These are phyloP conservation scores for Globisporangium iwayamae DNA, from an alignment of 352 stramenopile species.

Conservation along the genomic window DNA sequence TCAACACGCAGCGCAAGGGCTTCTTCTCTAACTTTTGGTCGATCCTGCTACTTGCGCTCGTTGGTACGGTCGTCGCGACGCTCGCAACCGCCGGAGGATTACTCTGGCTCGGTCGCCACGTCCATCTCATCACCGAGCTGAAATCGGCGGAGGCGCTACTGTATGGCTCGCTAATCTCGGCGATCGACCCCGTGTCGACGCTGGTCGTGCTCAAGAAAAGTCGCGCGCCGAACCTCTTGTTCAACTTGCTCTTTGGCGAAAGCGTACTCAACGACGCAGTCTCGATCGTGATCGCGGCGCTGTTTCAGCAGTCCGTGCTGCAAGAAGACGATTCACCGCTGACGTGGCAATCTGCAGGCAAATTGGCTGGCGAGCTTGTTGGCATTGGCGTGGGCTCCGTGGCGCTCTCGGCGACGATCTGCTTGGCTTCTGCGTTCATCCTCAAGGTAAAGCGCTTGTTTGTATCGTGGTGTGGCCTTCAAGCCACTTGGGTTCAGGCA, in stretches of 20 bases:
- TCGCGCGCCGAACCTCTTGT: conserved; percentile 45
- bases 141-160: conserved; percentile 61
- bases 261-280: conserved; percentile 64
- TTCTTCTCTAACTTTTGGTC: conserved; percentile 48
- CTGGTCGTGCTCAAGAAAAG: conserved; percentile 70
- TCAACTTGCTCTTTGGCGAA: conserved; percentile 88
- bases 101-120: conserved; percentile 32
- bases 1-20: conserved; percentile 60
- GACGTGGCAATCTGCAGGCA: conserved; percentile 25
- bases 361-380: conserved; percentile 32
- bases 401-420: conserved; percentile 34
- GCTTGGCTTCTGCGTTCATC: conserved; percentile 41
- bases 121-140: conserved; percentile 33
- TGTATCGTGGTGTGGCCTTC: not conserved
- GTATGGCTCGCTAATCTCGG: conserved; percentile 76
- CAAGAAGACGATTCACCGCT: conserved; percentile 15
- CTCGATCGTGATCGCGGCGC: conserved; percentile 72
- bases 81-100: conserved; percentile 39
- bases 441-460: not conserved
- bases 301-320: conserved; percentile 47
- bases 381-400: conserved; percentile 45
- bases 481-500: not conserved
- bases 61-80: conserved; percentile 48
- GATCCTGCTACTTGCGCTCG: conserved; percentile 40
- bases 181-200: conserved; percentile 83